Conservation (phyloP, 2,329 filamentous ascomycete species). For the Myriosclerotinia scirpicola region DNA sequence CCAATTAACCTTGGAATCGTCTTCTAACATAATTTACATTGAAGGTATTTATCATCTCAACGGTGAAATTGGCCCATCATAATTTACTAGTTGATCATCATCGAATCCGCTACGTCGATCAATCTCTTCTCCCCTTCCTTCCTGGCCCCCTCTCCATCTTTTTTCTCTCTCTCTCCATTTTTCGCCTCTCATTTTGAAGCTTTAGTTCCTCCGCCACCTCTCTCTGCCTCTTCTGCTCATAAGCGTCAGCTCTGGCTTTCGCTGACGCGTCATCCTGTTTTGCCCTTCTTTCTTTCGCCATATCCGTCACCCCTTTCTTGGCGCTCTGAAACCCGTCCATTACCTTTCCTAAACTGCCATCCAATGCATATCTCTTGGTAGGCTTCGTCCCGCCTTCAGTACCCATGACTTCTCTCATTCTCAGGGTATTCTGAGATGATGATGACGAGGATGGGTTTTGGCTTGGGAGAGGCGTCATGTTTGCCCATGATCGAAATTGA, state of each 20-base stretch:
- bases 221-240: constrained; percentile 10
- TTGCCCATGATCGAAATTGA: constrained; percentile 43
- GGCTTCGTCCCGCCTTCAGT: background rate
- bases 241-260: constrained; percentile 8
- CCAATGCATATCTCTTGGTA: constrained; percentile 1
- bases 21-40: constrained; percentile 16
- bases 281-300: constrained; percentile 11
- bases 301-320: background rate
- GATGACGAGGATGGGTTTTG: background rate
- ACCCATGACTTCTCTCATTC: background rate
- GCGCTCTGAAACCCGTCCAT: constrained; percentile 13
- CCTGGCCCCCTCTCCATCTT: background rate
- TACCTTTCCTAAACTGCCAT: constrained; percentile 14
- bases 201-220: constrained; percentile 3
- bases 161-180: constrained; percentile 13
- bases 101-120: background rate
- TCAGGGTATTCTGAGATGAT: background rate
- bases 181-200: constrained; percentile 3
- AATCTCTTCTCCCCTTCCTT: constrained; percentile 2
- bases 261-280: constrained; percentile 9
- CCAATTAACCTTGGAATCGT: background rate
- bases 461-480: constrained; percentile 40
- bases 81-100: background rate
- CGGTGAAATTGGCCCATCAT: background rate
- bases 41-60: background rate